Evolutionary conservation across 208 protist species (phyloP).

Genomic region (Acanthamoeba divionensis): DNA sequence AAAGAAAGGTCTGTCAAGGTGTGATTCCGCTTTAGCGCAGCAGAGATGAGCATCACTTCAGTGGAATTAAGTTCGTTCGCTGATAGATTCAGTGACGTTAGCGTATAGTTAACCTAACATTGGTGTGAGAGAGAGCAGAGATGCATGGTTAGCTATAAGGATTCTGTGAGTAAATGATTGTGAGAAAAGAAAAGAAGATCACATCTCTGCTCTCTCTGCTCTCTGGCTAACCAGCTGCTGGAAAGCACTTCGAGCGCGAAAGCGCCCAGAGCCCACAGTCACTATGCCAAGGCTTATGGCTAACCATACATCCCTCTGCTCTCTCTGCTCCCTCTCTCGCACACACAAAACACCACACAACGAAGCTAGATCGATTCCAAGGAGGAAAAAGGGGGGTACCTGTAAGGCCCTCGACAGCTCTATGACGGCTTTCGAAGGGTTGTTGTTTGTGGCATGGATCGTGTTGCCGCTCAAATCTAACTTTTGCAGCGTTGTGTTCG

Average conservation of each 20-base stretch:
- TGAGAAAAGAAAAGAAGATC: not conserved
- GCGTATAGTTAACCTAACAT: not conserved
- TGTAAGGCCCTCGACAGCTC: no score
- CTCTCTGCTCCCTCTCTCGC: no score
- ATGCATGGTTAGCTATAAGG: not conserved
- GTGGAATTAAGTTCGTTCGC: not conserved
- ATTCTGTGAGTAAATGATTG: not conserved
- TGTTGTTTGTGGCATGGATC: not conserved
- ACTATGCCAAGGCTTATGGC: no score
- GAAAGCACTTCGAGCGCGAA: no score
- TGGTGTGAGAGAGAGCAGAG: not conserved
- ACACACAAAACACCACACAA: no score
- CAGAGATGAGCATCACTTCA: not conserved
- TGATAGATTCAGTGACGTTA: constrained; percentile 24
- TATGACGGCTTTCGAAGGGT: not conserved
- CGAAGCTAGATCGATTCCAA: no score
- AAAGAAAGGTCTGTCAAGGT: not conserved
- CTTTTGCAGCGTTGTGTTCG: not conserved
- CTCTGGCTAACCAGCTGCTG: no score
- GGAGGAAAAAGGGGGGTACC: no score
- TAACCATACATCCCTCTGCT: no score
- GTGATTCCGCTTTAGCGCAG: not conserved
- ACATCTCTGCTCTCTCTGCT: not conserved
- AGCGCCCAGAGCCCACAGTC: no score
- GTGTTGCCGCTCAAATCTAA: constrained; percentile 6